Evolutionary conservation across 2,329 filamentous ascomycete species (phyloP).

Genomic region (Thelonectria rubi): DNA sequence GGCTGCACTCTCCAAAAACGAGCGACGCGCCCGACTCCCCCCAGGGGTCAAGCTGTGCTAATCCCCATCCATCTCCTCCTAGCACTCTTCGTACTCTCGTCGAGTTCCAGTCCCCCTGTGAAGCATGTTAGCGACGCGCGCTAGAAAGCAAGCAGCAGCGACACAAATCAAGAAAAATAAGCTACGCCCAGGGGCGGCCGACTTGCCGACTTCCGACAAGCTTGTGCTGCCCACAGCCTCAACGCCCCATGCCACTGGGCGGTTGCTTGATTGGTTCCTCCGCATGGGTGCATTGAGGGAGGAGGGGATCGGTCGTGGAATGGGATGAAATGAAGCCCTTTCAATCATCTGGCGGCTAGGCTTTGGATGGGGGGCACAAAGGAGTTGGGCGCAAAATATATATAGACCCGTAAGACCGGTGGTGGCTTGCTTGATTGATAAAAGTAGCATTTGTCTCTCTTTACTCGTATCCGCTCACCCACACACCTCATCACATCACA

Average conservation of each 20-base stretch:
- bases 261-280: neutral
- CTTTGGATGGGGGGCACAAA: neutral
- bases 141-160: neutral
- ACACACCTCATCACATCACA: neutral
- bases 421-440: neutral
- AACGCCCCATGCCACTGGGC: neutral
- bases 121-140: neutral
- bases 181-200: neutral
- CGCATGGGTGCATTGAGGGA: neutral
- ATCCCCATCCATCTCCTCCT: neutral
- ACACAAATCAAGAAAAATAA: neutral
- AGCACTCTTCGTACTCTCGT: neutral
- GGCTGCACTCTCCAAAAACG: neutral
- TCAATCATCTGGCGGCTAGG: neutral
- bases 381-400: neutral
- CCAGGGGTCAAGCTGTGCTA: neutral
- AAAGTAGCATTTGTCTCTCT: neutral
- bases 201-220: neutral
- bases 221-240: neutral
- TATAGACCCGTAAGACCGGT: neutral
- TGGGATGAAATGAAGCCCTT: neutral
- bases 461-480: neutral
- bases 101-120: neutral
- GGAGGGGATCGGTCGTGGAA: too few species aligned
- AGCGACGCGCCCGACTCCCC: neutral